Base-by-base conservation (phyloP, 2,329 filamentous ascomycete species). In the Purpureocillium lavendulum region DNA sequence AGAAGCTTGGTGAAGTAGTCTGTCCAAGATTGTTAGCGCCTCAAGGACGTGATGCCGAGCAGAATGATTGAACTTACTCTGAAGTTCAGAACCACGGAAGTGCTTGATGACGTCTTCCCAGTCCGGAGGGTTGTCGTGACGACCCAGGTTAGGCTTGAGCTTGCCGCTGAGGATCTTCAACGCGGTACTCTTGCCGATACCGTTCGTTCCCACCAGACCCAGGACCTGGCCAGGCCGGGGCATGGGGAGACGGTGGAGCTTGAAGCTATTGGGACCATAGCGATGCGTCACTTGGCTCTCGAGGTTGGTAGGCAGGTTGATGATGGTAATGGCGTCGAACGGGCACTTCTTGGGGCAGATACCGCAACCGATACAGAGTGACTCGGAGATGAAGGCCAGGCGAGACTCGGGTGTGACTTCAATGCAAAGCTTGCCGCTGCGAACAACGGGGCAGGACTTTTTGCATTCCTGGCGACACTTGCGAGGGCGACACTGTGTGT, bases 381-480 rank as follows among this genome's bases (percentile, higher is more conserved):
- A 80, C 66, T 98, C 92, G 50, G 90, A 97, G 58, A 98, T 94
- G 75, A 96, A 98, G 62, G 92, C 92, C 54, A 98, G 90, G 59
- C 90, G 90, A 50, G 90, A 94, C 42, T 86, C 78, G 47, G 86
- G 71, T 39, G 77, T 73, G 56, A 98, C 94, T 73, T 98, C 90
- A 62, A 97, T 96, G 68, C 89, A 95, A 51, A 94, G 81, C 74
- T 96, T 97, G 67, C 92, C 92, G 45, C 89, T 94, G 57, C 90
- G 86, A 52, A 98, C 92, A 47, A 98, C 92, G 24, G 94, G 88
- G 64, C 92, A 98, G 24, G 89, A 90, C 66, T 97, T 97, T 66
- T 97, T 97, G 77, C 92, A 98, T 68, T 98, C 92, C 71, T 96
- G 90, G 52, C 90, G 82, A 66, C 92, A 97, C 87, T 97, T 97